Base-by-base conservation (phyloP, 306 rosid species). In the Gynostemma pentaphyllum region DNA sequence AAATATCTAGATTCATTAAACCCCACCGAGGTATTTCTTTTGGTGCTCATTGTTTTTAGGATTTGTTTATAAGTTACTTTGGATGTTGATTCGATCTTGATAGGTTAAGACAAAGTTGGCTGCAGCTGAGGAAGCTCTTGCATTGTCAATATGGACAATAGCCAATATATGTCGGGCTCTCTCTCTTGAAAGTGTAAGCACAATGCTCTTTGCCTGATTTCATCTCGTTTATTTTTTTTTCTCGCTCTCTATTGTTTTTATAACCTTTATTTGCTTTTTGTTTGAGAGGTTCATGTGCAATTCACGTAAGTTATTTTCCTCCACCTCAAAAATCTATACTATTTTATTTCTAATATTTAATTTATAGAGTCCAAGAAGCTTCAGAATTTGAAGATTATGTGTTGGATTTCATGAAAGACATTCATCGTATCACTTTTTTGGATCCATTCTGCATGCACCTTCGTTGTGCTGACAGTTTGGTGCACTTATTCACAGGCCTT, bases 101-200 rank as follows among this genome's bases (percentile, higher is more conserved):
- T 68, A 88, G 95, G 88, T 71, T 64, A 62, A 73, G 32, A 40
- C 63, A 7, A 82, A 78, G 90, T 68, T 88, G 78, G 87, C 87
- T 63, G 82, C 85, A 68, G 94, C 85, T 50, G 99, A 92, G 82
- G 99, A 92, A 78, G 92, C 90, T 30, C 74, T 71, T 63, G 75
- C 99, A 49, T 74, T 92, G 78, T 88, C 99, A 45, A 64, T 92
- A 62, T 92, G 99, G 99, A 82, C 99, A 53, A 82, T 80, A 1
- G 82, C 99, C 62, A 81, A 95, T 57, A 70, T 85, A 24, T 92
- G 99, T 70, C 95, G 94, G 56, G 87, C 81, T 72, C 84, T 92
- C 54, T 88, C 96, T 73, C 95, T 92, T 62, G 89, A 86, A 76
- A 78, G 77, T 64, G 96, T 92, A 75, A 82, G 94, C 76, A 45